Conservation (phyloP, 768 basidiomycete species). For the Fomitopsis serialis region DNA sequence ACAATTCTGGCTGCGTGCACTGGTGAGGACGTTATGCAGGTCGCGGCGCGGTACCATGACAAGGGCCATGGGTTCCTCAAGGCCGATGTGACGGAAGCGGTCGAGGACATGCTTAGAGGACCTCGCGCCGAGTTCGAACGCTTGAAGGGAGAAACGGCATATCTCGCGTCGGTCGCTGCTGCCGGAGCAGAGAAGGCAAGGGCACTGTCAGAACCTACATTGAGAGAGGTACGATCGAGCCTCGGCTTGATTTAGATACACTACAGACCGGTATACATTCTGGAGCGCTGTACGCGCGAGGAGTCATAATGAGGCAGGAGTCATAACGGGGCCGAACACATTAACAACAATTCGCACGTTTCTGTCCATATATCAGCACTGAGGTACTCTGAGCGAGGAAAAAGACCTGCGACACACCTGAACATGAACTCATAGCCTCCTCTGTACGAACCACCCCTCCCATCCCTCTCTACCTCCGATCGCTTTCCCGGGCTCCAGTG, state of each 20-base stretch:
- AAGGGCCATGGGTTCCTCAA: conserved; percentile 70
- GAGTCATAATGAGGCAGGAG: no score
- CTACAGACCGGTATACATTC: no score
- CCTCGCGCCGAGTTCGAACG: conserved; percentile 70
- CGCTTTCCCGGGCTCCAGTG: conserved; percentile 22
- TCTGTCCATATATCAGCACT: no score
- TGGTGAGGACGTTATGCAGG: conserved; percentile 33
- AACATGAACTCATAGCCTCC: neutral
- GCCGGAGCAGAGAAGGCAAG: conserved; percentile 62
- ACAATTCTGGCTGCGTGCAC: conserved; percentile 75
- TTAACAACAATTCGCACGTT: no score
- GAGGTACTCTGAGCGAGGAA: no score
- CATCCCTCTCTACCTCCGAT: conserved; percentile 39
- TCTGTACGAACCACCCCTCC: conserved; percentile 33
- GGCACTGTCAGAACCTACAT: conserved; percentile 52
- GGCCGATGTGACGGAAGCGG: conserved; percentile 63
- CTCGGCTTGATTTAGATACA: conserved; percentile 39
- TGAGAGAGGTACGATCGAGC: conserved; percentile 61
- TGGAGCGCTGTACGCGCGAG: no score
- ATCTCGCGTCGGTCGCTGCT: conserved; percentile 54
- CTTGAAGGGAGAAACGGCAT: conserved; percentile 53
- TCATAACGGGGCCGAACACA: no score
- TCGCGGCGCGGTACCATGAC: conserved; percentile 47
- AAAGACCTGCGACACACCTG: no score
- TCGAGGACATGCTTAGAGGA: conserved; percentile 57